These are phyloP conservation scores for Cardamine resedifolia DNA, from an alignment of 345 rosid species.

Conservation along the genomic window DNA sequence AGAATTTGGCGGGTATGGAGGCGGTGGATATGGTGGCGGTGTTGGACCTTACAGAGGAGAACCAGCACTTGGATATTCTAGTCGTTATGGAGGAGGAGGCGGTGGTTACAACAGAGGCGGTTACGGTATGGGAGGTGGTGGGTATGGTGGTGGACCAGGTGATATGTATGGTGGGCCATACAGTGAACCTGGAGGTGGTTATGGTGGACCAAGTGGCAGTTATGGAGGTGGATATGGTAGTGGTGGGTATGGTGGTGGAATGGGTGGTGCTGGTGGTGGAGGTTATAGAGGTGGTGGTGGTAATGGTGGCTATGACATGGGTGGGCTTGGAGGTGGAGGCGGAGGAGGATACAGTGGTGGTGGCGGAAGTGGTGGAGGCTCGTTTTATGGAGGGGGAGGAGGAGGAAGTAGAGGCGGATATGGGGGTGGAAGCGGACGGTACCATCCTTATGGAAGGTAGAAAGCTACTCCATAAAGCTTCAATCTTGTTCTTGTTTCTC, in stretches of 20 bases:
- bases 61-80: slow-evolving; percentile 63
- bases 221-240: slow-evolving; percentile 49
- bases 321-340: slow-evolving; percentile 56
- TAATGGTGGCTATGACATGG: slow-evolving; percentile 42
- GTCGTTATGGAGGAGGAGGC: slow-evolving; percentile 66
- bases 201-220: slow-evolving; percentile 42
- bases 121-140: slow-evolving; percentile 61
- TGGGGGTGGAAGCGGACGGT: slow-evolving; percentile 58
- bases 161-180: slow-evolving; percentile 64
- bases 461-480: slow-evolving; percentile 18
- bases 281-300: slow-evolving; percentile 44
- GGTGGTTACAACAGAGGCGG: slow-evolving; percentile 65
- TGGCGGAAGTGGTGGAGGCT: slow-evolving; percentile 44
- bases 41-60: slow-evolving; percentile 80
- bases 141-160: slow-evolving; percentile 57
- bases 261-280: slow-evolving; percentile 40
- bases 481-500: background rate
- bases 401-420: slow-evolving; percentile 61
- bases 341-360: slow-evolving; percentile 42
- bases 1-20: slow-evolving; percentile 69
- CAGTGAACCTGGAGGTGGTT: slow-evolving; percentile 44
- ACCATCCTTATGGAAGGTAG: slow-evolving; percentile 91
- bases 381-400: slow-evolving; percentile 61
- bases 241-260: slow-evolving; percentile 44
- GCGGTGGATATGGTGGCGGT: slow-evolving; percentile 63